Conservation (phyloP, 2,329 filamentous ascomycete species). For the Sporothrix dimorphospora region DNA sequence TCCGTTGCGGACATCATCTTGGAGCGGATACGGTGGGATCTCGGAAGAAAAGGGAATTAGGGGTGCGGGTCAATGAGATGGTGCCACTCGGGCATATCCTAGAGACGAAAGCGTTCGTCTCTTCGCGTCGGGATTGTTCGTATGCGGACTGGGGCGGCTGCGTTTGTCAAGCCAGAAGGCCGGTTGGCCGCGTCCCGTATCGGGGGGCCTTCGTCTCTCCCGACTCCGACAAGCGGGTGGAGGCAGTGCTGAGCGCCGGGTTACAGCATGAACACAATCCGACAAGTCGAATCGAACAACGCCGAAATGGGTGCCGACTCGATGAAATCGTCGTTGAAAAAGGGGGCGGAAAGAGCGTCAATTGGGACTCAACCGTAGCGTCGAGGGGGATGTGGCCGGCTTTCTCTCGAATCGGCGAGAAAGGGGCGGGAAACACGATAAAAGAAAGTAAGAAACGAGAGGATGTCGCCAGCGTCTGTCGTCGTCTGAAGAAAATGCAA, state of each 20-base stretch:
- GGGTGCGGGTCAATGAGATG: conserved; percentile 18
- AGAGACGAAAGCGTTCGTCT: conserved; percentile 10
- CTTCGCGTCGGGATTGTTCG: background rate
- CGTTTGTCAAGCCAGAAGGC: background rate
- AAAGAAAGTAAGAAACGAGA: conserved; percentile 14
- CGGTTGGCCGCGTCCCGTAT: conserved; percentile 20
- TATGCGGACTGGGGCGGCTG: background rate
- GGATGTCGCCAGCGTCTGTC: conserved; percentile 20
- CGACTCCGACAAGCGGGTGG: conserved; percentile 21
- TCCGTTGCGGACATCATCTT: conserved; percentile 9
- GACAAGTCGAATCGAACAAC: conserved; percentile 7
- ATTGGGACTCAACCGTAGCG: background rate
- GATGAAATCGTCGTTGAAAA: background rate
- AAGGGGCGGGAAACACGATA: background rate
- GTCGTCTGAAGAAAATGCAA: conserved; percentile 16
- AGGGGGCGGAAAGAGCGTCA: conserved; percentile 2
- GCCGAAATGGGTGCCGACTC: conserved; percentile 10
- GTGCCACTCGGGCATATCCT: conserved; percentile 29
- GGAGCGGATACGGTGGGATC: background rate
- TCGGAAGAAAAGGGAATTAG: conserved; percentile 7
- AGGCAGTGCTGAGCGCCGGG: background rate
- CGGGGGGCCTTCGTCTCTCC: conserved; percentile 20
- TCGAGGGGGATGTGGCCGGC: background rate
- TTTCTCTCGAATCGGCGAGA: conserved; percentile 22
- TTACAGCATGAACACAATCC: conserved; percentile 14